Percentiles rank a stretch among this genome's conserved stretches.
Conservation (phyloP, 331 rosid genomes). For the Phaseolus coccineus region DNA sequence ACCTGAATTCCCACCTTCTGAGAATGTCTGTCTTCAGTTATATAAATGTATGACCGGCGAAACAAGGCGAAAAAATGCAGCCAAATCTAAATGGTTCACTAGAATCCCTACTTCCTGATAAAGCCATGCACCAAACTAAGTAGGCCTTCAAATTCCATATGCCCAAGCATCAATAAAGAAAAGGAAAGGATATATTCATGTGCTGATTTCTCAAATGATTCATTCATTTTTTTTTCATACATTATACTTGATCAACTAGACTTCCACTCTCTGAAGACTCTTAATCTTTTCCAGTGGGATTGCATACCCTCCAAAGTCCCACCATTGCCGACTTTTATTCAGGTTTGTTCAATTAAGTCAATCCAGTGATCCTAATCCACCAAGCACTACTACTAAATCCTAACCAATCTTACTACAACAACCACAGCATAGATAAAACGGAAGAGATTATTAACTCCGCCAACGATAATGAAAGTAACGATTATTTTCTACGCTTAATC, state of each 20-base stretch:
- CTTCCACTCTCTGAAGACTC: slow-evolving; percentile 12
- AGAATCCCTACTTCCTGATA: background rate
- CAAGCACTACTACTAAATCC: background rate
- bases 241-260: background rate
- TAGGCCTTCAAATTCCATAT: slow-evolving; percentile 6
- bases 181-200: background rate
- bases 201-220: background rate
- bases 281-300: background rate
- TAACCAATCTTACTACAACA: background rate
- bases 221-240: background rate
- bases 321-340: slow-evolving; percentile 8
- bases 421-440: background rate
- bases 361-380: slow-evolving; percentile 19
- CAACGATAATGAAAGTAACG: background rate
- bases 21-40: slow-evolving; percentile 1
- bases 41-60: background rate
- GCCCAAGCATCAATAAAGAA: slow-evolving; percentile 5
- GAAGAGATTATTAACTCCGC: slow-evolving; percentile 15
- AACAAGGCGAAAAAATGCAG: background rate
- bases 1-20: slow-evolving; percentile 28
- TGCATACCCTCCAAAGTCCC: slow-evolving; percentile 9
- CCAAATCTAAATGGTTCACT: background rate
- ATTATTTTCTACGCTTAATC: background rate
- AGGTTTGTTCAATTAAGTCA: slow-evolving; percentile 23
- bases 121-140: slow-evolving; percentile 2